Percentiles rank a stretch among this genome's conserved stretches.
These are phyloP conservation scores for Fusarium chlamydosporum DNA, from an alignment of 2,329 filamentous ascomycete species.

Conservation along the genomic window DNA sequence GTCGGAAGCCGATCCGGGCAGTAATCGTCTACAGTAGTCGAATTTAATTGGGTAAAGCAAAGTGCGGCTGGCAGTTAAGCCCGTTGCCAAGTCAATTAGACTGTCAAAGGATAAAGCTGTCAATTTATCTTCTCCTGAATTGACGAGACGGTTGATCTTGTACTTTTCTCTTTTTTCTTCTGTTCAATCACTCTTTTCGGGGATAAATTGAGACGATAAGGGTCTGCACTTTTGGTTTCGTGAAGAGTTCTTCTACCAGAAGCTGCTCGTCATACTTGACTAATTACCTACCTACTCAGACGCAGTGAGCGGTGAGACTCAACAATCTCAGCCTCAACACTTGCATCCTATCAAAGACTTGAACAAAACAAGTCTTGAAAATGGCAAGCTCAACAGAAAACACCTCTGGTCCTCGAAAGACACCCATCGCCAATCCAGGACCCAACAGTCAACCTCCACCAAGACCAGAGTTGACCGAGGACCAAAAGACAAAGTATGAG, in stretches of 20 bases:
- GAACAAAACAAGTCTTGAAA: slow-evolving; percentile 11
- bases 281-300: slow-evolving; percentile 22
- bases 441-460: slow-evolving; percentile 70
- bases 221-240: not conserved
- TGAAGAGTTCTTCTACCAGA: slow-evolving; percentile 5
- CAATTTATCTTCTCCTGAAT: slow-evolving; percentile 39
- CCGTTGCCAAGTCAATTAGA: slow-evolving; percentile 36
- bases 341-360: slow-evolving; percentile 10
- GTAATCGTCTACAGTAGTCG: not conserved
- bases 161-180: not conserved
- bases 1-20: slow-evolving; percentile 25
- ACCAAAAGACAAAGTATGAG: slow-evolving; percentile 87
- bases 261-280: slow-evolving; percentile 25
- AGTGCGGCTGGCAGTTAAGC: slow-evolving; percentile 35
- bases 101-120: slow-evolving; percentile 13
- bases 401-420: slow-evolving; percentile 57
- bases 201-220: not conserved
- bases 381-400: slow-evolving; percentile 44
- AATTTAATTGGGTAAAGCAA: slow-evolving; percentile 22
- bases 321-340: slow-evolving; percentile 9
- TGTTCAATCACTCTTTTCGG: not conserved
- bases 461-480: slow-evolving; percentile 74
- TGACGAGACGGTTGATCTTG: slow-evolving; percentile 9
- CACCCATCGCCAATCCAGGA: slow-evolving; percentile 71
- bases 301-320: slow-evolving; percentile 44